Percentiles rank a stretch among this genome's conserved stretches.
phyloP scores from a whole-genome alignment of 2,329 filamentous ascomycete species.

The Nemania sp. region DNA sequence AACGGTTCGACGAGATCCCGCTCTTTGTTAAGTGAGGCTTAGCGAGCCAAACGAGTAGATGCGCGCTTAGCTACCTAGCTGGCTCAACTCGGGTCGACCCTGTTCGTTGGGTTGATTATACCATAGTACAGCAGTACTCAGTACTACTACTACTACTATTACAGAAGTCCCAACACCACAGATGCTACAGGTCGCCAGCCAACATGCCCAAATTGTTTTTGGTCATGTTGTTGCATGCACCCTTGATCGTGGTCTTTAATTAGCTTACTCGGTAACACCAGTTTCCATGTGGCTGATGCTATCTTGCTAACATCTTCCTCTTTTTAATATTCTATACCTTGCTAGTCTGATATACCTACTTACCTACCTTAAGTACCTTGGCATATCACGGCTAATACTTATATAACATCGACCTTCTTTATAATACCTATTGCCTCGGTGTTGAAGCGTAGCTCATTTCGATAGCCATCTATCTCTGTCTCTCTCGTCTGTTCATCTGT shows the following conservation, averaged over 20 bases:
- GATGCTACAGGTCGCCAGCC: too few species aligned
- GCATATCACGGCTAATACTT: background rate
- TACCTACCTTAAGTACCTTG: background rate
- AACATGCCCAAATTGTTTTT: background rate
- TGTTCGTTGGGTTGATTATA: too few species aligned
- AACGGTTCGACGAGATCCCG: slow-evolving; percentile 30
- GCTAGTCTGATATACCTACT: background rate
- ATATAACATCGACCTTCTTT: slow-evolving; percentile 13
- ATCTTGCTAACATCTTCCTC: slow-evolving; percentile 10
- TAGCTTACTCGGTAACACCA: background rate
- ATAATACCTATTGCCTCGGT: slow-evolving; percentile 18
- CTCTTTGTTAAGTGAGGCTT: slow-evolving; percentile 33
- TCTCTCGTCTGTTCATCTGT: slow-evolving; percentile 1
- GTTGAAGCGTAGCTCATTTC: background rate
- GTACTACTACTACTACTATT: too few species aligned
- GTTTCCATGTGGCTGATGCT: slow-evolving; percentile 20
- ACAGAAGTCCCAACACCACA: too few species aligned
- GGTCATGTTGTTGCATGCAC: background rate
- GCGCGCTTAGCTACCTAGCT: too few species aligned
- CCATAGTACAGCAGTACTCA: too few species aligned
- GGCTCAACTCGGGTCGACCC: too few species aligned
- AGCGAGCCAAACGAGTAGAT: too few species aligned
- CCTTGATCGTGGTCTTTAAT: slow-evolving; percentile 22
- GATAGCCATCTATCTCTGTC: slow-evolving; percentile 4
- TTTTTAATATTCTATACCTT: background rate